Evolutionary conservation across 73 alveolate species (phyloP), one percentile per base, ranked within the genome.

Genomic region (Durusdinium trenchii): DNA sequence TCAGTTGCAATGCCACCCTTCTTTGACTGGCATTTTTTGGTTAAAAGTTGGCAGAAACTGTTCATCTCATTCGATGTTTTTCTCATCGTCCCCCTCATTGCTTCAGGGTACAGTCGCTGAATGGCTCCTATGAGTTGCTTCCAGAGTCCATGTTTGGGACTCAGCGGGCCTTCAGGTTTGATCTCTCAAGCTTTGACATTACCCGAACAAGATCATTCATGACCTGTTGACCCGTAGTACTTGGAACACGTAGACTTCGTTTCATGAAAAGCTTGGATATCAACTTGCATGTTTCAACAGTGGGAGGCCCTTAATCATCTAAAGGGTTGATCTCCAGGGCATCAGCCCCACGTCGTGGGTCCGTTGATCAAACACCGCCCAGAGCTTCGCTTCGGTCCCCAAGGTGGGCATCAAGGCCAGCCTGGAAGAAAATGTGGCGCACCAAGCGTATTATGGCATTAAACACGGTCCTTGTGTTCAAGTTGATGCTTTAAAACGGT

Each of bases 91-190:
- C n/a, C n/a, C n/a, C n/a, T n/a, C n/a, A n/a, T n/a, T n/a, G n/a
- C n/a, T 62, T 10, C 98, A 91, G 98, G 98, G 61, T 91, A 60
- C 98, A 69, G 54, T 67, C 98, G 30, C 98, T 91, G 36, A 91
- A 91, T 48, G 98, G 98, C 76, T 69, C 90, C 2, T 91, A 91
- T 20, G 90, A 91, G 89, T 89, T 91, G 75, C 98, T 91, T 51
- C 78, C 87, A 9, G 98, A 91, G 60, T 67, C 98, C 60, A 71
- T 71, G 98, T 78, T 42, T 4, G 18, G 89, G 47, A 61, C 89
- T 43, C 52, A 75, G 85, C 50, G 18, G 18, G 85, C 50, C 64
- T 54, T 12, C 32, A 16, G 18, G 18, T 35, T 12, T 69, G 82
- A 30, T 12, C 47, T 23, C 43, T 69, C n/a, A 38, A 16, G 82